Evolutionary conservation across 768 basidiomycete genomes (phyloP).

Genomic region (Trametes cingulata): DNA sequence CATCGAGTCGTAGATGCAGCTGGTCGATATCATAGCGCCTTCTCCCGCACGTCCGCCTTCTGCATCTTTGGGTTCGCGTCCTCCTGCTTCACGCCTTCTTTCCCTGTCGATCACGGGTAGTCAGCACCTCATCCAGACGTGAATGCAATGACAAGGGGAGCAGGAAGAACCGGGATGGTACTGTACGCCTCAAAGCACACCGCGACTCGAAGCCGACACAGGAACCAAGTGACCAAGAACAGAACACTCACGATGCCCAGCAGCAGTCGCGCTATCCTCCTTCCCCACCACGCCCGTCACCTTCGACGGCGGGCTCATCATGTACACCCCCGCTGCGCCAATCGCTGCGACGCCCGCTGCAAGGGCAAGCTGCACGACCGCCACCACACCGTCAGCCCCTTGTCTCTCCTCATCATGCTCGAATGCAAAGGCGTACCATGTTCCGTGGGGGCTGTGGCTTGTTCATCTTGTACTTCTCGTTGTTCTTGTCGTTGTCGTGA

Average conservation of each 20-base stretch:
- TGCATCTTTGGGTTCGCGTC: slow-evolving; percentile 1
- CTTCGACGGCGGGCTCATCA: background rate
- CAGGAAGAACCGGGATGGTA: too few relatives aligned
- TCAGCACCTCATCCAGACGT: too few relatives aligned
- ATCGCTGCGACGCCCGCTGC: background rate
- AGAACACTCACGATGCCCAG: background rate
- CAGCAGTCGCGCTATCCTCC: background rate
- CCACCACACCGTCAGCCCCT: background rate
- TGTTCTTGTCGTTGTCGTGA: background rate
- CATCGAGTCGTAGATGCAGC: background rate
- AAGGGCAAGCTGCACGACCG: background rate
- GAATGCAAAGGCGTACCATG: background rate
- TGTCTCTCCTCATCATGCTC: background rate
- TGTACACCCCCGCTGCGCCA: background rate
- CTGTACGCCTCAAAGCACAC: too few relatives aligned
- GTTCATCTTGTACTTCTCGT: background rate
- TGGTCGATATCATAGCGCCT: background rate
- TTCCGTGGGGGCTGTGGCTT: background rate
- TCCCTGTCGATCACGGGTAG: background rate
- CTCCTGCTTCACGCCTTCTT: background rate
- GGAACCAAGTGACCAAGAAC: too few relatives aligned
- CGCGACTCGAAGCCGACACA: too few relatives aligned
- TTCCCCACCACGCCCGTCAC: background rate
- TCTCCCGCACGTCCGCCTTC: background rate
- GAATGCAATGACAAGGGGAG: too few relatives aligned